Evolutionary conservation across 2,329 filamentous ascomycete genomes (phyloP), one percentile per base, ranked within the genome.

Genomic region (Stemphylium vesicarium): DNA sequence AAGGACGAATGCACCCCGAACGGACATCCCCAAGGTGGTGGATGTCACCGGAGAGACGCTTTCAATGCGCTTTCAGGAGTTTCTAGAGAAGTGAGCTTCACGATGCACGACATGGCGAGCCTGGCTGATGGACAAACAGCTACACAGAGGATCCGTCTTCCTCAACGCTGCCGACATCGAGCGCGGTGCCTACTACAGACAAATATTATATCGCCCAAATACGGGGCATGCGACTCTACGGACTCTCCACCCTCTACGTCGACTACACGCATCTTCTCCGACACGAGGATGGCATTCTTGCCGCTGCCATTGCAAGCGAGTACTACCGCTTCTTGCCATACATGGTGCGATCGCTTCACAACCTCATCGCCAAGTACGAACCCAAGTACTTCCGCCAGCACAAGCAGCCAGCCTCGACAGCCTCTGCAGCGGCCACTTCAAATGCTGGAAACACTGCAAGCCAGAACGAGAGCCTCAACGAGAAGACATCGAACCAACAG

Each of bases 251-350:
- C 5, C 86, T 95, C 53, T 96, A 95, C 73, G 85, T 96, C 69
- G 91, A 96, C 78, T 95, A 88, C 77, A 91, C 88, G 63, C 95
- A 99, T 75, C 80, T 99, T 26, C 84, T 87, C 52, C 84, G 86
- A 32, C 89, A 88, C 75, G 87, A 90, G 67, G 89, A 93, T 64
- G 91, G 90, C 48, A 88, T 90, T 53, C 80, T 99, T 47, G 92
- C 94, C 37, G 88, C 91, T 58, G 94, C 92, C 45, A 89, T 98
- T 59, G 89, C 92, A 63, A 88, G 87, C 66, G 90, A 96, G 71
- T 98, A 97, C 81, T 98, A 97, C 77, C 91, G 95, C 64, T 96
- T 96, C 74, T 83, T 96, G 20, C 95, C 95, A 2, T 99, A 95
- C 75, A 85, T 99, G 69, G 92, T 90, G 18, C 87, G 90, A 60